Conservation (phyloP, 2,329 filamentous ascomycete species). For the Mycosphaerella sp. region DNA sequence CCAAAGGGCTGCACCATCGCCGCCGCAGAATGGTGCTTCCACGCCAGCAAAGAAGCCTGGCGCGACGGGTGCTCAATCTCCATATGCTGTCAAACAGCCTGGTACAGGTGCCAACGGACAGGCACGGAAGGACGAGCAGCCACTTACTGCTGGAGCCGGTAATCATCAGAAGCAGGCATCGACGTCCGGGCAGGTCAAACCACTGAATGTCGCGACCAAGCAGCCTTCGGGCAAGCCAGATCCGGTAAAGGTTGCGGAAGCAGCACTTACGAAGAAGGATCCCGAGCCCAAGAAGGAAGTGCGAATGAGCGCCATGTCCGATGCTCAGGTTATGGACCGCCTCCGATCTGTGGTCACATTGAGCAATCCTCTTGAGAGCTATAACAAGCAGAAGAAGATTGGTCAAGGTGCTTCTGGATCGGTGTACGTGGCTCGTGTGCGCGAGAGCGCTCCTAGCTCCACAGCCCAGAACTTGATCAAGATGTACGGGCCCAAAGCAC, state of each 20-base stretch:
- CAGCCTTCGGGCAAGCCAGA: slow-evolving; percentile 45
- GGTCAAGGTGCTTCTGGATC: slow-evolving; percentile 96
- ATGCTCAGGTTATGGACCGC: slow-evolving; percentile 94
- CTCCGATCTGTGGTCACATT: slow-evolving; percentile 92
- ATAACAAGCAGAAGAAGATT: slow-evolving; percentile 99
- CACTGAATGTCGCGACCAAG: slow-evolving; percentile 48
- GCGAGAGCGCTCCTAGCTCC: slow-evolving; percentile 74
- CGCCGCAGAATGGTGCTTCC: slow-evolving; percentile 29
- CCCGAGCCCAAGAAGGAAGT: slow-evolving; percentile 76
- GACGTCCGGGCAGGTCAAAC: slow-evolving; percentile 37
- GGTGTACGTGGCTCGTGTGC: slow-evolving; percentile 94
- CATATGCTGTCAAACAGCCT: slow-evolving; percentile 27
- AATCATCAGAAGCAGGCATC: slow-evolving; percentile 25
- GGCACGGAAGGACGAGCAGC: slow-evolving; percentile 21
- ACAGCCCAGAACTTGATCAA: slow-evolving; percentile 72
- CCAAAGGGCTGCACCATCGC: slow-evolving; percentile 51
- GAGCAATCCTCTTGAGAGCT: slow-evolving; percentile 87
- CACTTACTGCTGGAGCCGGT: slow-evolving; percentile 26
- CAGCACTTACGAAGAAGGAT: slow-evolving; percentile 66
- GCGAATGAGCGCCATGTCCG: slow-evolving; percentile 97
- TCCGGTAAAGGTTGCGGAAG: slow-evolving; percentile 85
- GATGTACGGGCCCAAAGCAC: slow-evolving; percentile 70
- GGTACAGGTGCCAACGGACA: slow-evolving; percentile 23
- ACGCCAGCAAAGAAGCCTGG: slow-evolving; percentile 23
- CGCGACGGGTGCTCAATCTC: slow-evolving; percentile 25